phyloP scores from a whole-genome alignment of 352 stramenopile genomes.

The Phytopythium montanum region DNA sequence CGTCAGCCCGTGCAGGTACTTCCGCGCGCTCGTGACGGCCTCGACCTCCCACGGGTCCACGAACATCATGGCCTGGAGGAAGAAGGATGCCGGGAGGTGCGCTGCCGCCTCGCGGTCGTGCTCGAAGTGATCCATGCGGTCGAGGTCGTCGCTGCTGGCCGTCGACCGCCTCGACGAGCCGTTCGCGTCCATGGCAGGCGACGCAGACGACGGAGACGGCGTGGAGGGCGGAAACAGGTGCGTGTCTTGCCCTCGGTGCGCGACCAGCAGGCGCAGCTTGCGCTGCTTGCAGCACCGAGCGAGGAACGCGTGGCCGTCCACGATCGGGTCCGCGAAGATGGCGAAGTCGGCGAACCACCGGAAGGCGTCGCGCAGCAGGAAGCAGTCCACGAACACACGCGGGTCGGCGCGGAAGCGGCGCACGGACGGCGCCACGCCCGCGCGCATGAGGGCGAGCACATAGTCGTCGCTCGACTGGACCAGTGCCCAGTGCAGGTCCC shows the following conservation, averaged over 20 bases:
- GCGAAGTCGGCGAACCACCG: constrained; percentile 45
- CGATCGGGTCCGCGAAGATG: constrained; percentile 37
- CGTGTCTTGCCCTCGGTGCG: constrained; percentile 44
- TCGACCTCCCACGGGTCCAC: constrained; percentile 83
- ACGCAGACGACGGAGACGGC: neutral
- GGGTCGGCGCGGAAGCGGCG: constrained; percentile 71
- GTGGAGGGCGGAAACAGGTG: constrained; percentile 37
- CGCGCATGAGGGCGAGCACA: constrained; percentile 59
- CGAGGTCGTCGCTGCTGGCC: neutral
- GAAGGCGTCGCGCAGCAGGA: constrained; percentile 69
- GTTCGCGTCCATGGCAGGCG: neutral
- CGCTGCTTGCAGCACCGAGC: constrained; percentile 72
- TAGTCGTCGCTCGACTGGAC: constrained; percentile 67
- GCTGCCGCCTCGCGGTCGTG: constrained; percentile 12
- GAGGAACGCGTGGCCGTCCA: constrained; percentile 47
- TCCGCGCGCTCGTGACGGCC: constrained; percentile 48
- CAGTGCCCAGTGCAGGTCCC: constrained; percentile 39
- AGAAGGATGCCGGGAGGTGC: constrained; percentile 17
- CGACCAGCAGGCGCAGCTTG: constrained; percentile 64
- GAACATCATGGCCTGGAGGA: constrained; percentile 74
- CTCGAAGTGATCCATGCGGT: constrained; percentile 1
- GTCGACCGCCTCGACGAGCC: neutral
- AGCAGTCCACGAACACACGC: constrained; percentile 68
- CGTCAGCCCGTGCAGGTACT: constrained; percentile 56
- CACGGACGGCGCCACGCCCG: constrained; percentile 40